Base-by-base conservation (phyloP, 2,329 filamentous ascomycete genomes). In the Xylariaceae sp. region DNA sequence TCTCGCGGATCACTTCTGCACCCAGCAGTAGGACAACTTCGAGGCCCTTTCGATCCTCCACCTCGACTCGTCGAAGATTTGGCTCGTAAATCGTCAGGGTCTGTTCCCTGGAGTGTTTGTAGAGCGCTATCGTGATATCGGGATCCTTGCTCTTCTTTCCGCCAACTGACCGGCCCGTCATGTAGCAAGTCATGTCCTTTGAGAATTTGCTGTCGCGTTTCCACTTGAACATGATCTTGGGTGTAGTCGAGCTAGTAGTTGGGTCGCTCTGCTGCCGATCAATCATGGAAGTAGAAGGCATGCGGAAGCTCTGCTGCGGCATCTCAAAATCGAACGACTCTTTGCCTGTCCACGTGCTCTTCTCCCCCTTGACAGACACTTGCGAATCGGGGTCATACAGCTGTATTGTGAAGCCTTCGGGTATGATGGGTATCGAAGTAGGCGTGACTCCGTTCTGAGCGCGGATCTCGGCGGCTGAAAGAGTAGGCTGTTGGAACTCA, bases 351-450 rank as follows among this genome's bases (percentile, higher is more conserved):
- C 89, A 95, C 46, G 83, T 82, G 26, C 86, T 84, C 31, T 83
- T 76, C 52, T 85, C 80, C 55, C 83, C 78, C 53, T 77, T 81
- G 28, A 97, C 77, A 1, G 72, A 55, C 16, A 97, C 72, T 53
- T 85, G 77, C 64, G 93, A 89, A 61, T 97, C 91, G 0, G 93
- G 93, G 61, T 95, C 93, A 72, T 96, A 97, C 3, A 98, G 81
- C 55, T 91, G 85, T 30, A 97, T 76, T n/a, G 76, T 74, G 62
- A 97, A 95, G 39, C 79, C 73, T 42, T 83, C 82, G 0, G 91
- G 90, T 19, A 88, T 77, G 26, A 87, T 73, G 9, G 90, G 85
- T 45, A 85, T 76, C 1, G 85, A 83, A 13, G 76, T 78, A 17
- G 77, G 82, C 3, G 76, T 69, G 1, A 80, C 67, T 13, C 83